Base-by-base conservation (phyloP, 1,139 yeast genomes). In the Kazachstania sp. region DNA sequence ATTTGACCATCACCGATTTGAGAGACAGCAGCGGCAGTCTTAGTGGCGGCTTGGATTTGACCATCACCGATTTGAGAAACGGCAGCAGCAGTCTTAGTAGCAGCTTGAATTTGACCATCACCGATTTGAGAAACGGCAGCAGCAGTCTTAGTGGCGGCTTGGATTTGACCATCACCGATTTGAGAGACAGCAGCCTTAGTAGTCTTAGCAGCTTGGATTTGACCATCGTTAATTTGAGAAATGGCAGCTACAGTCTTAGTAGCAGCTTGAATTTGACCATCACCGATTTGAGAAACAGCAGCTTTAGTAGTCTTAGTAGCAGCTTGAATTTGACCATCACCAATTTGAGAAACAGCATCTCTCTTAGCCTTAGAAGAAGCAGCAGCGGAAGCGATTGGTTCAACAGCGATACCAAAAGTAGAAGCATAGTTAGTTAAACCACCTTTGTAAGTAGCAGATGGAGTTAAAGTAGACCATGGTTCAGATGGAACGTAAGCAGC, bases 401-500 rank as follows among this genome's bases (percentile, higher is more conserved):
- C 68, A 54, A 83, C 78, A 55, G 83, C 85, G 58, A 83, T 82
- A 71, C 92, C 92, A 59, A 83, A 83, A 45, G 75, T 71, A 46
- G 71, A 68, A 30, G 77, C 54, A 71, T 79, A 80, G 60, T 80
- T 80, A 42, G 87, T 80, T 45, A 73, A 53, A 54, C 81, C 86
- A 60, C 81, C 83, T 36, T 78, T 53, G 51, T 77, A 76, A 39
- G 81, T 70, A 39, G 73, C 74, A 42, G 70, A 55, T 56, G 90
- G 88, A 41, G 86, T 81, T 66, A 82, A 72, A 47, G 87, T 79
- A 37, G 86, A 72, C 79, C 86, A 81, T 59, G 90, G 83, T 57
- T 79, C 83, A 51, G 84, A 65, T 65, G 88, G 83, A 67, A 79
- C 75, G 64, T 75, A 71, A 60, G 86, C 81, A 62, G 90, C 78